Conservation (phyloP, 495 filamentous ascomycete genomes). For the Hyphodiscus hymeniophilus region DNA sequence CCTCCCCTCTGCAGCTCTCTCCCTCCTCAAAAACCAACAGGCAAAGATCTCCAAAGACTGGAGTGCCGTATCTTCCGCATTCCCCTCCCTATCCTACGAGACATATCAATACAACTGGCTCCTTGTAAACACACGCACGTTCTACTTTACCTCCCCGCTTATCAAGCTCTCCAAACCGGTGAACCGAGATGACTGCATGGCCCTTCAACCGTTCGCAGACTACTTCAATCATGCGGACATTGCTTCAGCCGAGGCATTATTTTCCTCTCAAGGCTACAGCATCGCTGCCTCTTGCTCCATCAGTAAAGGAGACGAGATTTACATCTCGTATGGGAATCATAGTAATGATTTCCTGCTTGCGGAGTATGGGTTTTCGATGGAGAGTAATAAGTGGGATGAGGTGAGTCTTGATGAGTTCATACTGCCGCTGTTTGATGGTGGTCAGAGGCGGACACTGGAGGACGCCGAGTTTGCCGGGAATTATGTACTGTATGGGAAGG, state of each 20-base stretch:
- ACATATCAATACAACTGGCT: slow-evolving; percentile 60
- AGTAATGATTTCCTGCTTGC: slow-evolving; percentile 60
- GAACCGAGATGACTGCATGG: slow-evolving; percentile 45
- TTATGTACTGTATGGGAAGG: slow-evolving; percentile 20
- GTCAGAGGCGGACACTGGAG: slow-evolving; percentile 34
- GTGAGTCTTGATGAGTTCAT: slow-evolving; percentile 50
- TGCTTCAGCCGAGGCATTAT: slow-evolving; percentile 22
- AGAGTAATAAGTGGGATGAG: slow-evolving; percentile 44
- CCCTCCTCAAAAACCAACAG: slow-evolving; percentile 52
- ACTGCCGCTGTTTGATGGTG: slow-evolving; percentile 32
- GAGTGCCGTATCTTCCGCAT: slow-evolving; percentile 40
- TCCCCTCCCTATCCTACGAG: slow-evolving; percentile 42
- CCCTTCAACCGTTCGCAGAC: slow-evolving; percentile 60
- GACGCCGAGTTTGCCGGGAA: slow-evolving; percentile 42
- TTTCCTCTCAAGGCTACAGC: slow-evolving; percentile 7
- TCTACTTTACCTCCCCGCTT: slow-evolving; percentile 37
- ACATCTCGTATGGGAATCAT: slow-evolving; percentile 59
- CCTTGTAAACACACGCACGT: slow-evolving; percentile 60
- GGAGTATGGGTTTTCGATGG: slow-evolving; percentile 61
- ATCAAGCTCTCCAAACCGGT: slow-evolving; percentile 2
- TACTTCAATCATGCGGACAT: slow-evolving; percentile 57
- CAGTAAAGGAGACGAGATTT: slow-evolving; percentile 54
- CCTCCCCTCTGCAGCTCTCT: slow-evolving; percentile 35
- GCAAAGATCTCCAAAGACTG: slow-evolving; percentile 57
- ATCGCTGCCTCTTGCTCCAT: slow-evolving; percentile 6